Evolutionary conservation across 345 rosid species (phyloP), one percentile per base, ranked within the genome.

Genomic region (Eucalyptus pumila): DNA sequence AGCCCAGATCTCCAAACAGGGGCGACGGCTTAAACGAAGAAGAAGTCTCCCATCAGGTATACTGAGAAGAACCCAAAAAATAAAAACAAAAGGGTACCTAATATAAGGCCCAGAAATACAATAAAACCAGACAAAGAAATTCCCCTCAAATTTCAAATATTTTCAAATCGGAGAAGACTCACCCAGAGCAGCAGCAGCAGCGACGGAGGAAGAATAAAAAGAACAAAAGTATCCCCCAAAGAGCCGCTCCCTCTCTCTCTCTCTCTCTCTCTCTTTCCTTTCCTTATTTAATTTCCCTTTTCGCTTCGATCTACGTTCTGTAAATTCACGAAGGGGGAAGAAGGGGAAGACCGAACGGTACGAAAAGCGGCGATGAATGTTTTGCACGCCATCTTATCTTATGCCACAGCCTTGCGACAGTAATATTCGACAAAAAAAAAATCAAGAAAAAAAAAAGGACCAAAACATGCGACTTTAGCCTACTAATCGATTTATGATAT

Each of bases 291-390:
- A 81, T 40, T 50, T 60, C 27, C 85, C 58, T 52, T 48, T 47
- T 26, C 12, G 87, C 62, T 86, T 80, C 88, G 88, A 89, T 86
- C 90, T 89, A 50, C 40, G 51, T 32, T 85, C 48, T 60, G 45
- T 32, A n/a, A 44, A 72, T 21, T 37, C 44, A 26, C 32, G 88
- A 60, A 23, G 87, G 9, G 34, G 45, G 37, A 30, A 40, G 32
- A 32, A 14, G 54, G 86, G 45, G 45, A 23, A 69, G 86, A 30
- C 58, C 62, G 49, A 81, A 27, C 30, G 62, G 90, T 80, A 58
- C 81, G 83, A 56, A 87, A 89, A 89, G 81, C 91, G 87, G 89
- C 89, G 67, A 89, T 80, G 87, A 87, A 81, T 87, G 81, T 87
- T 54, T 87, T 60, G 91, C 89, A 87, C 89, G 87, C 89, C 91